Evolutionary conservation across 176 grass and related monocot species (phyloP), one percentile per base, ranked within the genome.

Genomic region (Bromus sterilis): DNA sequence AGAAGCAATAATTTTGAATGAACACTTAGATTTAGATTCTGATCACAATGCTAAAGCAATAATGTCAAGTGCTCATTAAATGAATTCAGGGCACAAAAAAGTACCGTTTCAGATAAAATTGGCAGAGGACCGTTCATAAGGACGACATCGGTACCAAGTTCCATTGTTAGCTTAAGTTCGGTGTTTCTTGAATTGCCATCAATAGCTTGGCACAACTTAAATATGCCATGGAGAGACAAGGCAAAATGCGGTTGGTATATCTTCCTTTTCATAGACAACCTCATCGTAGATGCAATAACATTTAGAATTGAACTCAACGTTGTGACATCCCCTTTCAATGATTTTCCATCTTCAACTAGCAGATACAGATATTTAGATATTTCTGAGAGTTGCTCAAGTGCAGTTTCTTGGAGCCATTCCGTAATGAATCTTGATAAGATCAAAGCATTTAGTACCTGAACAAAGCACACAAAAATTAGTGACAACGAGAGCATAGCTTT

Each of bases 201-300:
- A 44, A 91, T 80, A 89, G 75, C 67, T 81, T 80, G 88, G 88
- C 86, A 93, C 32, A 98, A 66, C 35, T 67, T 86, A 86, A 85
- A 69, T 85, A 98, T 80, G 51, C 85, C 88, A 43, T 91, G 51
- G 60, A 98, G 84, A 25, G 92, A 98, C 31, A 98, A 83, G 40
- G 92, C 91, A 65, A 98, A 98, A 89, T 94, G 92, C 6, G 95
- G 81, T 40, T 98, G 95, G 80, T 89, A 91, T 89, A 94, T 93
- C 83, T 89, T 94, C 90, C 95, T 92, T 84, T 93, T 98, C 77
- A 91, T 89, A 86, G 92, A 97, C 48, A 97, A 75, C 58, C 88
- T 91, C 87, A 92, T 82, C 56, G 92, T 89, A 53, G 92, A 94
- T 83, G 87, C 79, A 63, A 97, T 89, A 70, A 94, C 87, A 89